Conservation (phyloP, 176 grass and related monocot species). For the Pontederia paniculata region DNA sequence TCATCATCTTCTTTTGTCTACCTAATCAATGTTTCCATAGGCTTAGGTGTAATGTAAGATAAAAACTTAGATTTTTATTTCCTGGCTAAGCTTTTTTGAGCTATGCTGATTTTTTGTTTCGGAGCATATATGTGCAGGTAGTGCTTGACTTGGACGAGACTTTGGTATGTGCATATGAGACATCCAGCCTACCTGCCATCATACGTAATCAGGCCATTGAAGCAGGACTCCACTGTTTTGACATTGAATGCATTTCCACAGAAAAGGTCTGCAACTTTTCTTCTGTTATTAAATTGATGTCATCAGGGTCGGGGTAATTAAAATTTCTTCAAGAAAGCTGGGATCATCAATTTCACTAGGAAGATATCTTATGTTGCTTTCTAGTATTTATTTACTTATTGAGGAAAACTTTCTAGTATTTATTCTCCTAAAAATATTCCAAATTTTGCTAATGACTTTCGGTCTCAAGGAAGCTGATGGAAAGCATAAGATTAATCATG, state of each 20-base stretch:
- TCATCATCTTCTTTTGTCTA: too few relatives aligned
- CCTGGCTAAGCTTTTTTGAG: too few relatives aligned
- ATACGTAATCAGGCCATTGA: slow-evolving; percentile 82
- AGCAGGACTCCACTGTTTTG: slow-evolving; percentile 75
- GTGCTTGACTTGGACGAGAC: slow-evolving; percentile 97
- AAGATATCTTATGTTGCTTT: neutral
- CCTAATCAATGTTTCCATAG: too few relatives aligned
- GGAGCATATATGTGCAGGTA: slow-evolving; percentile 39
- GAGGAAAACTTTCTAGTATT: neutral
- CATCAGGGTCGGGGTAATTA: too few relatives aligned
- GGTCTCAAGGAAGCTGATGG: slow-evolving; percentile 56
- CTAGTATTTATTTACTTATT: neutral
- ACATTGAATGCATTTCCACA: slow-evolving; percentile 73
- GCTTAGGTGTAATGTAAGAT: too few relatives aligned
- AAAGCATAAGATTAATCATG: slow-evolving; percentile 58
- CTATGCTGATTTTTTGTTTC: neutral
- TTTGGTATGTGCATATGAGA: slow-evolving; percentile 94
- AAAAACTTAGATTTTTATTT: too few relatives aligned
- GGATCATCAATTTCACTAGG: too few relatives aligned
- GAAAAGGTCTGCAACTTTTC: slow-evolving; percentile 46
- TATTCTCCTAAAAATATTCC: neutral
- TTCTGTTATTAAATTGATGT: neutral
- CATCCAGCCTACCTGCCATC: slow-evolving; percentile 72
- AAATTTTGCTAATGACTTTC: neutral
- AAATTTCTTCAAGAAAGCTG: too few relatives aligned